Evolutionary conservation across 2,329 filamentous ascomycete species (phyloP).

Genomic region (Epicoccum nigrum): DNA sequence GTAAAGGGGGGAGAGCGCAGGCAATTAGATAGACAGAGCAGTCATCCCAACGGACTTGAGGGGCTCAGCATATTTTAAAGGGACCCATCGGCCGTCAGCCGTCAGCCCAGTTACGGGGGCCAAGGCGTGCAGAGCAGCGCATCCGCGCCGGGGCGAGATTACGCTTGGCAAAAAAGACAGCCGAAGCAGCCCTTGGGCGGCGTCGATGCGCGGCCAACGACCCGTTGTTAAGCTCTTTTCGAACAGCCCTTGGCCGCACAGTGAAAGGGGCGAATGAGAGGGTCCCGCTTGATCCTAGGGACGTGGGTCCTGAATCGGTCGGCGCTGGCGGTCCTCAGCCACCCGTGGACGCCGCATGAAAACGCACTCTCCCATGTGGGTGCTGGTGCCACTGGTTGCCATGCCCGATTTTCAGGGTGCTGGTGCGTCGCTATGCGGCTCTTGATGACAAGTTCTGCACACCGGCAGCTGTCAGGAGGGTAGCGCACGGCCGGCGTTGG

Average conservation of each 20-base stretch:
- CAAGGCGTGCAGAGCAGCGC: slow-evolving; percentile 22
- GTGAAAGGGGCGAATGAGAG: slow-evolving; percentile 17
- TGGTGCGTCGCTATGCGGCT: too few relatives aligned
- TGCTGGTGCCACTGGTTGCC: too few relatives aligned
- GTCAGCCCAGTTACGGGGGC: slow-evolving; percentile 22
- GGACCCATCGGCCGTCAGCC: slow-evolving; percentile 29
- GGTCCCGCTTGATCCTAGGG: too few relatives aligned
- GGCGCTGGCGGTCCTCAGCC: slow-evolving; percentile 7
- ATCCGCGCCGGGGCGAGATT: slow-evolving; percentile 29
- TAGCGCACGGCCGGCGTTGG: not conserved
- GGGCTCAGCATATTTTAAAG: slow-evolving; percentile 34
- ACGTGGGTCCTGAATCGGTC: slow-evolving; percentile 16
- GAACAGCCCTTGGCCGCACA: slow-evolving; percentile 9
- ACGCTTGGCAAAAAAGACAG: slow-evolving; percentile 25
- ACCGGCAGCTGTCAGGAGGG: too few relatives aligned
- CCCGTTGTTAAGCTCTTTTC: slow-evolving; percentile 22
- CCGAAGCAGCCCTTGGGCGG: slow-evolving; percentile 14
- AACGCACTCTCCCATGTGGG: not conserved
- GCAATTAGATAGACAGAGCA: slow-evolving; percentile 1
- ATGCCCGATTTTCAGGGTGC: too few relatives aligned
- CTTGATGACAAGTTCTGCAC: too few relatives aligned
- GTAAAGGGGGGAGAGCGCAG: slow-evolving; percentile 25
- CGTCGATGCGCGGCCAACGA: slow-evolving; percentile 17
- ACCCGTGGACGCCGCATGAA: not conserved
- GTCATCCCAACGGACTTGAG: slow-evolving; percentile 16